Evolutionary conservation across 495 filamentous ascomycete genomes (phyloP).

Genomic region (Aspergillus baeticus): DNA sequence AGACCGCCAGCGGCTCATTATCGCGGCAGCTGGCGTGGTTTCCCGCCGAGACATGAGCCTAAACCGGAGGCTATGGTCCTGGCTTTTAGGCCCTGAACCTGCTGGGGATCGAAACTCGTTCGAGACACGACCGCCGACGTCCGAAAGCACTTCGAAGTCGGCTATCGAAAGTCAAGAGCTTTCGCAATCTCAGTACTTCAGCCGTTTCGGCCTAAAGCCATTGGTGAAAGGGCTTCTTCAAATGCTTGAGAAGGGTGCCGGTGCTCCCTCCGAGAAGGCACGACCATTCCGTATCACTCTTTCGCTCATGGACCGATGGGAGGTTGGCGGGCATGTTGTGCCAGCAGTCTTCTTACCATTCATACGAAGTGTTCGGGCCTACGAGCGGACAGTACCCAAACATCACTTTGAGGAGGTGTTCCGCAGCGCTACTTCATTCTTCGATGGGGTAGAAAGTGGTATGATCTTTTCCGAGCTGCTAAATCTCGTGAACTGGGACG

Average conservation of each 20-base stretch:
- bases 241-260: conserved; percentile 63
- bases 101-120: conserved; percentile 41
- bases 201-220: conserved; percentile 69
- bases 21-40: conserved; percentile 81
- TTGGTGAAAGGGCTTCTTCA: conserved; percentile 72
- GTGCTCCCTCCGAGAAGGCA: conserved; percentile 67
- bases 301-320: conserved; percentile 96
- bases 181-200: conserved; percentile 68
- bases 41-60: conserved; percentile 91
- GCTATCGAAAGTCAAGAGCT: conserved; percentile 43
- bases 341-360: conserved; percentile 84
- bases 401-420: conserved; percentile 81
- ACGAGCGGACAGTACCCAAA: conserved; percentile 59
- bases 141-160: conserved; percentile 43
- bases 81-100: conserved; percentile 86
- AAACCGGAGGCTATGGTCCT: conserved; percentile 92
- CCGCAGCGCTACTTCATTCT: conserved; percentile 89
- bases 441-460: conserved; percentile 92
- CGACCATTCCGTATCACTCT: conserved; percentile 87
- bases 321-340: conserved; percentile 86
- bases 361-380: conserved; percentile 72
- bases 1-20: conserved; percentile 78
- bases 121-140: conserved; percentile 48
- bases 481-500: conserved; percentile 38
- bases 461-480: conserved; percentile 88